These are phyloP conservation scores for Amanita pallidorosea DNA, from an alignment of 768 basidiomycete species.

Conservation along the genomic window DNA sequence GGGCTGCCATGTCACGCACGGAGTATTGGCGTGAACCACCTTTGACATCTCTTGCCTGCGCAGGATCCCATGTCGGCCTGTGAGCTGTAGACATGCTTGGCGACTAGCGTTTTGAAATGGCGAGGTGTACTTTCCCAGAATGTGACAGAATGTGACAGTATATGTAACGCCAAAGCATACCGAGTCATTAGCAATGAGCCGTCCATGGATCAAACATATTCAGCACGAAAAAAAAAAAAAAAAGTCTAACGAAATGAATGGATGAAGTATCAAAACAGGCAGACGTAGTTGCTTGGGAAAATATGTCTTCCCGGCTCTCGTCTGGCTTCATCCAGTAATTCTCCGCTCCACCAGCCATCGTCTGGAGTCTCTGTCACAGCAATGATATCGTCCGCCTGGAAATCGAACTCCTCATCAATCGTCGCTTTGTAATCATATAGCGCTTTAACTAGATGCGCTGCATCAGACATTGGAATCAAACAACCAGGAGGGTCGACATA, in stretches of 20 bases:
- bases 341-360: constrained; percentile 98
- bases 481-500: not conserved
- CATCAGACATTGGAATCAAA: not conserved
- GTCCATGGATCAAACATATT: too few species aligned
- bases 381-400: constrained; percentile 92
- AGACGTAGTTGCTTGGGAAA: constrained; percentile 85
- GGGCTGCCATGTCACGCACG: constrained; percentile 85
- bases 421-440: constrained; percentile 80
- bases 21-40: constrained; percentile 90
- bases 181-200: too few species aligned
- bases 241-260: not conserved
- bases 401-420: constrained; percentile 90
- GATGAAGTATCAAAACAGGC: constrained; percentile 41
- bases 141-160: not conserved
- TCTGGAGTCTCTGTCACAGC: constrained; percentile 92
- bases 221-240: not conserved
- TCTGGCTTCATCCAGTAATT: constrained; percentile 64
- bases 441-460: constrained; percentile 56
- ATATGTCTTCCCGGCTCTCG: constrained; percentile 61
- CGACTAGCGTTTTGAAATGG: not conserved
- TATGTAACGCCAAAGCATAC: too few species aligned
- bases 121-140: not conserved
- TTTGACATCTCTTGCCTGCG: constrained; percentile 86
- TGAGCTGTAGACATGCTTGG: constrained; percentile 77
- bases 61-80: constrained; percentile 96